phyloP scores from a whole-genome alignment of 1,284 basidiomycete species.

The Stereum hirsutum region DNA sequence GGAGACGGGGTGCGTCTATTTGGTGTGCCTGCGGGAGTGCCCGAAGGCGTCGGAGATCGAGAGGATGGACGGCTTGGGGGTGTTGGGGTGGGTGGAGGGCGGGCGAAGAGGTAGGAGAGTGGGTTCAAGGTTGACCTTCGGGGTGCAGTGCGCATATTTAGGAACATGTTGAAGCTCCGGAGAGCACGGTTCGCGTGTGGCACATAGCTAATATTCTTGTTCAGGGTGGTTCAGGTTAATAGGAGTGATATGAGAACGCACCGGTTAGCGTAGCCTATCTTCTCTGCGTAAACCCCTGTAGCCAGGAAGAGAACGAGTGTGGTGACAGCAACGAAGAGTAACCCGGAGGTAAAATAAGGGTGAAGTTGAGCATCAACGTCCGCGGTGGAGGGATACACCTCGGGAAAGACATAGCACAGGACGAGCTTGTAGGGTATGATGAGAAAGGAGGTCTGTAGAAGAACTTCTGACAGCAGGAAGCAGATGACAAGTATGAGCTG shows the following conservation, averaged over 20 bases:
- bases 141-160: conserved; percentile 83
- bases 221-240: conserved; percentile 13
- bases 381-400: conserved; percentile 27
- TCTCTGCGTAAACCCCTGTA: conserved; percentile 93
- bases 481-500: conserved; percentile 62
- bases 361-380: conserved; percentile 39
- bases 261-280: conserved; percentile 95
- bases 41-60: conserved; percentile 27
- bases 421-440: conserved; percentile 51
- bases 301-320: conserved; percentile 94
- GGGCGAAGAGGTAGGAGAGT: conserved; percentile 54
- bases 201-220: conserved; percentile 94
- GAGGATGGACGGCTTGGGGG: conserved; percentile 17
- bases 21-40: too few species aligned
- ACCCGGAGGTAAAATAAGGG: conserved; percentile 66
- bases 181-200: conserved; percentile 92
- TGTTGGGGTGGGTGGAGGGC: conserved; percentile 23
- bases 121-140: conserved; percentile 58
- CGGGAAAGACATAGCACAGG: conserved; percentile 40
- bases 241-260: conserved; percentile 28
- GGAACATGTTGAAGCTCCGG: conserved; percentile 91
- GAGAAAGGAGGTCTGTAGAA: conserved; percentile 60
- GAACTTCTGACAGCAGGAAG: conserved; percentile 66
- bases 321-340: conserved; percentile 80
- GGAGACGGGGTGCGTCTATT: too few species aligned